Evolutionary conservation across 1,139 yeast species (phyloP).

Genomic region (Scheffersomyces quercinus): DNA sequence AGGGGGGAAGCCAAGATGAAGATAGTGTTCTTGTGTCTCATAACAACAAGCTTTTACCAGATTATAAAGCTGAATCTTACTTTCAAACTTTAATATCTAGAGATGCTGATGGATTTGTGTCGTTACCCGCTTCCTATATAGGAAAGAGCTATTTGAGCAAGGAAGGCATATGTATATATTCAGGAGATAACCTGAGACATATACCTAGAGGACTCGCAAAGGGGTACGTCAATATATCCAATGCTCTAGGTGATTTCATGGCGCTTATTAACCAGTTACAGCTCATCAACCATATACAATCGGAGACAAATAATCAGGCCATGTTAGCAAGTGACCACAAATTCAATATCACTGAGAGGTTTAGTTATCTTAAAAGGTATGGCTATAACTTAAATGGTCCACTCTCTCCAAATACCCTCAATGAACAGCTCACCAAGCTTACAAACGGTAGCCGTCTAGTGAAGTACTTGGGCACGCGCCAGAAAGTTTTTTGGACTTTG

Average conservation of each 20-base stretch:
- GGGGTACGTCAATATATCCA: slow-evolving; percentile 30
- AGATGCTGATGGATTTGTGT: slow-evolving; percentile 36
- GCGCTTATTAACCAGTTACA: slow-evolving; percentile 42
- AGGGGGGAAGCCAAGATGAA: slow-evolving; percentile 1
- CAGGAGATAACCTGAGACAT: slow-evolving; percentile 9
- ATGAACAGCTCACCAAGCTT: slow-evolving; percentile 18
- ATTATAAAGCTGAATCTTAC: slow-evolving; percentile 34
- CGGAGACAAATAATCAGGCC: slow-evolving; percentile 9
- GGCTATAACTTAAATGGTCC: slow-evolving; percentile 43
- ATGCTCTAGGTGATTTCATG: slow-evolving; percentile 24
- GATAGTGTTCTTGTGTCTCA: slow-evolving; percentile 39
- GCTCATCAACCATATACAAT: slow-evolving; percentile 27
- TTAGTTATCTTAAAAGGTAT: slow-evolving; percentile 28
- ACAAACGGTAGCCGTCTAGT: slow-evolving; percentile 14
- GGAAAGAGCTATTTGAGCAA: slow-evolving; percentile 32
- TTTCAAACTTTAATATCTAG: slow-evolving; percentile 38
- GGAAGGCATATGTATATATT: slow-evolving; percentile 10
- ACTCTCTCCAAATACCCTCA: slow-evolving; percentile 15
- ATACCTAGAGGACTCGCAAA: slow-evolving; percentile 27
- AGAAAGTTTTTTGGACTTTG: slow-evolving; percentile 26
- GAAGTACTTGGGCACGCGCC: slow-evolving; percentile 15
- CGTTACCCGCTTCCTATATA: slow-evolving; percentile 33
- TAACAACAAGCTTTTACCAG: slow-evolving; percentile 38
- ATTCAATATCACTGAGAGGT: slow-evolving; percentile 12
- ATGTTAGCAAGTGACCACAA: slow-evolving; percentile 8